Evolutionary conservation across 148 eudicot genomes (phyloP).

Genomic region (Silene latifolia): DNA sequence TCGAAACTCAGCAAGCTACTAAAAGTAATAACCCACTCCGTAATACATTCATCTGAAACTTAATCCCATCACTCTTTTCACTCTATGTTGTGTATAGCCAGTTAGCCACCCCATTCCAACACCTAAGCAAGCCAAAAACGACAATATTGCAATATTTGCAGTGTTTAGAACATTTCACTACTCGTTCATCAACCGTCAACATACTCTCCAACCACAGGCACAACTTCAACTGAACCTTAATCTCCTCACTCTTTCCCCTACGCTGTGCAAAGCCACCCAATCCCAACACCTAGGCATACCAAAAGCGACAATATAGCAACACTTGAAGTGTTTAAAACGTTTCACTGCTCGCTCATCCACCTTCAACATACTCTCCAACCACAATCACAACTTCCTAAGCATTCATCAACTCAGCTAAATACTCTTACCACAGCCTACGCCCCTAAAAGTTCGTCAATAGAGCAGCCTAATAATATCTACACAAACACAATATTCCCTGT

Average conservation of each 20-base stretch:
- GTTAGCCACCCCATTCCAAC: background rate
- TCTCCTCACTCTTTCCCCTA: conserved; percentile 7
- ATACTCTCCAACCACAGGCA: background rate
- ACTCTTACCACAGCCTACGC: too few species aligned
- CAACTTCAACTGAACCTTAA: background rate
- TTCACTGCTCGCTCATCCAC: too few species aligned
- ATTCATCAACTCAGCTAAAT: too few species aligned
- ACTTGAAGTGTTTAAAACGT: background rate
- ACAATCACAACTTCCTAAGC: too few species aligned
- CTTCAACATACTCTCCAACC: too few species aligned
- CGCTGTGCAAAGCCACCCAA: background rate
- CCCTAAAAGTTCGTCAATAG: too few species aligned
- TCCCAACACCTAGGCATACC: background rate
- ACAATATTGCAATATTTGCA: background rate
- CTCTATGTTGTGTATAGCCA: background rate
- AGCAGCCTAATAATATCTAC: too few species aligned
- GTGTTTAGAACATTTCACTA: too few species aligned
- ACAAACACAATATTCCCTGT: too few species aligned
- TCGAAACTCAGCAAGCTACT: background rate
- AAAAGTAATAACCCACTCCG: background rate
- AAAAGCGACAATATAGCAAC: background rate
- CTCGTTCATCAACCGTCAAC: background rate
- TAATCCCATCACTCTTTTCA: conserved; percentile 6
- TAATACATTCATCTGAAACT: background rate
- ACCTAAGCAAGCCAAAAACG: background rate